These are phyloP conservation scores for Neltuma alba DNA, from an alignment of 306 rosid species.

Conservation along the genomic window DNA sequence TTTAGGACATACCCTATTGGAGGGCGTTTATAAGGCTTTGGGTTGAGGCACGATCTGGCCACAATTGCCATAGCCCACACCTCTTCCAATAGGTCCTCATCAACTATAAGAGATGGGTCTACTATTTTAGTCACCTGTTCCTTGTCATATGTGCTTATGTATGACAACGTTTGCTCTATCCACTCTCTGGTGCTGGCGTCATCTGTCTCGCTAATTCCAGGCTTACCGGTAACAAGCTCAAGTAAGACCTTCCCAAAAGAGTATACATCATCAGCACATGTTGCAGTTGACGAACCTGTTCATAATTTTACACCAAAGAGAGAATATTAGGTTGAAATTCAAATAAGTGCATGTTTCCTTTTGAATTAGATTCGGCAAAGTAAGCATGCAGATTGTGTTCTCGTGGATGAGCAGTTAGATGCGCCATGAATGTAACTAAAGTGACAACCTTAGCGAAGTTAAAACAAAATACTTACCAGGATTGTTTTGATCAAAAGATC, in stretches of 20 bases:
- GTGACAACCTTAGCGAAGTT: neutral
- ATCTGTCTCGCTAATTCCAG: constrained; percentile 66
- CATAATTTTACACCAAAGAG: neutral
- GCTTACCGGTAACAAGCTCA: constrained; percentile 90
- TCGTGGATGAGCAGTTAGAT: neutral
- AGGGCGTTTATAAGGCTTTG: constrained; percentile 88
- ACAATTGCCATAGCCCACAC: constrained; percentile 96
- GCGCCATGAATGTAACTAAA: neutral
- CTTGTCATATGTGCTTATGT: constrained; percentile 69
- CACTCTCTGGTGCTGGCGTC: constrained; percentile 72
- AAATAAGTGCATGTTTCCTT: neutral
- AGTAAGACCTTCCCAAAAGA: constrained; percentile 87
- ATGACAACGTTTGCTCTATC: constrained; percentile 65
- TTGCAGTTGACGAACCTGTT: constrained; percentile 62
- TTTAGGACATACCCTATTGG: constrained; percentile 77
- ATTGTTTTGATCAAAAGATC: constrained; percentile 54
- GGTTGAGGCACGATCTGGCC: constrained; percentile 91
- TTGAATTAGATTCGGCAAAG: neutral
- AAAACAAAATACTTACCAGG: constrained; percentile 43
- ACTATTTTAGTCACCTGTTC: constrained; percentile 69
- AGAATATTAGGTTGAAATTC: neutral
- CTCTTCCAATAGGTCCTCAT: constrained; percentile 92
- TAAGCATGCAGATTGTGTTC: neutral
- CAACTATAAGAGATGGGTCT: constrained; percentile 79
- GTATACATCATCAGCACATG: constrained; percentile 74